Evolutionary conservation across 1,139 yeast species (phyloP), one percentile per base, ranked within the genome.

Genomic region (Yamadazyma mexicana): DNA sequence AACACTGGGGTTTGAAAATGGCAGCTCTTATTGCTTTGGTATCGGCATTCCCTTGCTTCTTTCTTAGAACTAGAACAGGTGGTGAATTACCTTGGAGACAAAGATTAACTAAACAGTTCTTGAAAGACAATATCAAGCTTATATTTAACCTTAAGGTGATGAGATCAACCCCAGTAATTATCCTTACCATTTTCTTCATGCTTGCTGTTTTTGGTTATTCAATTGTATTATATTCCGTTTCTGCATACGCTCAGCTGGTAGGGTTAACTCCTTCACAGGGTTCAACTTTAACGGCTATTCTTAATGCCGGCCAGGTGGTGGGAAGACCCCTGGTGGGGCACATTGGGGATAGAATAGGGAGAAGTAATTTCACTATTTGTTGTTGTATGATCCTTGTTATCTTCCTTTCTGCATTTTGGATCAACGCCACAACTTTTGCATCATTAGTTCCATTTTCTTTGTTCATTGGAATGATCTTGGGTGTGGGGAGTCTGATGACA

Each of bases 321-420:
- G 92, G 92, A 0, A 68, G 92, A 48, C 91, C 91, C 1, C 28
- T 61, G 1, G 65, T 82, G 56, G 92, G 94, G 0, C 43, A 65
- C 4, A 29, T 73, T 5, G 81, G 83, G 20, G 92, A 84, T 54
- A 59, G 48, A 24, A 56, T 67, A 34, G 92, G 94, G 1, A 65
- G 88, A 44, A 61, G 71, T 32, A 83, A 81, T 55, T 62, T 74
- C 25, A 68, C 83, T 0, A 49, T 64, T 10, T 34, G 50, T 9
- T 50, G 64, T 3, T 60, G 75, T 37, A 31, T 64, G 3, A 40
- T 62, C 3, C 53, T 68, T 26, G 46, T 67, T 12, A 52, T 77
- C 4, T 48, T 77, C 17, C 45, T 73, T 54, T 56, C 67, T 61
- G 69, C 73, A 6, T 70, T 62, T 48, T 81, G 87, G 87, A 66